Evolutionary conservation across 208 protist genomes (phyloP), one percentile per base, ranked within the genome.

Genomic region (Porcisia hertigi): DNA sequence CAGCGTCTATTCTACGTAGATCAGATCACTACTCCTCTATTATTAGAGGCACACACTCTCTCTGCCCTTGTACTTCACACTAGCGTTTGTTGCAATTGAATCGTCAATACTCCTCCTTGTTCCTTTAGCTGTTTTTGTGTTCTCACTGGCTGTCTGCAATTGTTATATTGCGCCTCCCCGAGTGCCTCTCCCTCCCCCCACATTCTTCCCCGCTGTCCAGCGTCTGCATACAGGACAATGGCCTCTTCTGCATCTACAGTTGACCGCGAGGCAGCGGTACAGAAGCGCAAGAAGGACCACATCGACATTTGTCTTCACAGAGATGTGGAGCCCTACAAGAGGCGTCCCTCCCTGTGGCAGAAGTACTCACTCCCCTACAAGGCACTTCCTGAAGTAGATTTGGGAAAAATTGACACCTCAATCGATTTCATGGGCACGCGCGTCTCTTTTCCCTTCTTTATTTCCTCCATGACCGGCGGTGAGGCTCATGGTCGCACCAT

Each of bases 401-500:
- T 96, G 49, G 49, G 43, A 20, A 85, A 90, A 16, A 94, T 98
- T 65, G 90, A 96, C 80, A 92, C 91, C 3, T 84, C 85, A 23
- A 91, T 83, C 74, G 78, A 80, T 14, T 96, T 98, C 58, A 83
- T 95, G 63, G 90, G 89, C 23, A 86, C 87, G 71, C 85, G 77
- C 20, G 85, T 96, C 53, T 91, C 94, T 18, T 95, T 96, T 67
- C 94, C 94, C 20, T 93, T 98, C 67, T 86, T 96, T 72, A 87
- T 98, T 30, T 95, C 92, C 43, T 96, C 91, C 41, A 98, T 98
- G 92, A 98, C 94, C 9, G 94, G 94, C 41, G 94, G 94, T 34
- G 92, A 98, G 79, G 89, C 82, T 4, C 90, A 98, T 79, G 94
- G 94, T 25, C 86, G 94, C n/a, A 80, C 88, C 55, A 98, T 98